Conservation (phyloP, 2,329 filamentous ascomycete species). For the Ophiocordyceps polyrhachis-furcata region DNA sequence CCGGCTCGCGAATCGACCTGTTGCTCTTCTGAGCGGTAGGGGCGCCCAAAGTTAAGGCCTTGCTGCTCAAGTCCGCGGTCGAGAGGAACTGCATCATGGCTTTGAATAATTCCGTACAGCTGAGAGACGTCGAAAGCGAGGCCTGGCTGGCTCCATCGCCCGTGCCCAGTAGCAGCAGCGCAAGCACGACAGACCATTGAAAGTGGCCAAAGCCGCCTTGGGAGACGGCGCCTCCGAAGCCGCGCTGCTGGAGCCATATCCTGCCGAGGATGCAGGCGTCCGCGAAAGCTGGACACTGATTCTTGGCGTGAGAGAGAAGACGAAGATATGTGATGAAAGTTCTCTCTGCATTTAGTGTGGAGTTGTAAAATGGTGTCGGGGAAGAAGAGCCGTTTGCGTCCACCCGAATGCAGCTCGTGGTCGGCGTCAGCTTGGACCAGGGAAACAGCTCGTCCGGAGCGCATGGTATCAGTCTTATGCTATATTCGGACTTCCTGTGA, state of each 20-base stretch:
- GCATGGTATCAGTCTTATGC: slow-evolving; percentile 62
- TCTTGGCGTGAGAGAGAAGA: slow-evolving; percentile 49
- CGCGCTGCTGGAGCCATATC: slow-evolving; percentile 77
- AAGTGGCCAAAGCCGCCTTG: slow-evolving; percentile 81
- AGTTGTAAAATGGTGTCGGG: slow-evolving; percentile 76
- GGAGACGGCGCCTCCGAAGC: slow-evolving; percentile 50
- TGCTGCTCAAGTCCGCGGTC: slow-evolving; percentile 50
- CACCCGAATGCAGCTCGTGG: slow-evolving; percentile 48
- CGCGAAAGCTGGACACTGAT: slow-evolving; percentile 51
- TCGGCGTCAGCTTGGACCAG: slow-evolving; percentile 48
- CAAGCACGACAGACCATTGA: slow-evolving; percentile 71
- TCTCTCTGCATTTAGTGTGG: slow-evolving; percentile 60
- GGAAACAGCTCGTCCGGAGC: slow-evolving; percentile 52
- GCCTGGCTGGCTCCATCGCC: slow-evolving; percentile 54
- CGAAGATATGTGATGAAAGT: slow-evolving; percentile 59
- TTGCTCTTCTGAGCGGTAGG: slow-evolving; percentile 6
- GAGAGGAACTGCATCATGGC: slow-evolving; percentile 77
- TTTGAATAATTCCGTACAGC: slow-evolving; percentile 88
- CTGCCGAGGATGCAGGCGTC: slow-evolving; percentile 77
- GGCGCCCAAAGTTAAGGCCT: slow-evolving; percentile 35
- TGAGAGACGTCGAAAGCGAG: slow-evolving; percentile 61
- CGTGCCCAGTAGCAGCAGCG: slow-evolving; percentile 62
- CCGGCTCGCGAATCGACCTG: slow-evolving; percentile 22
- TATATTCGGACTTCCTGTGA: slow-evolving; percentile 22
- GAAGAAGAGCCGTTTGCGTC: slow-evolving; percentile 20